Evolutionary conservation across 441 rosid species (phyloP).

Genomic region (Gossypium davidsonii): DNA sequence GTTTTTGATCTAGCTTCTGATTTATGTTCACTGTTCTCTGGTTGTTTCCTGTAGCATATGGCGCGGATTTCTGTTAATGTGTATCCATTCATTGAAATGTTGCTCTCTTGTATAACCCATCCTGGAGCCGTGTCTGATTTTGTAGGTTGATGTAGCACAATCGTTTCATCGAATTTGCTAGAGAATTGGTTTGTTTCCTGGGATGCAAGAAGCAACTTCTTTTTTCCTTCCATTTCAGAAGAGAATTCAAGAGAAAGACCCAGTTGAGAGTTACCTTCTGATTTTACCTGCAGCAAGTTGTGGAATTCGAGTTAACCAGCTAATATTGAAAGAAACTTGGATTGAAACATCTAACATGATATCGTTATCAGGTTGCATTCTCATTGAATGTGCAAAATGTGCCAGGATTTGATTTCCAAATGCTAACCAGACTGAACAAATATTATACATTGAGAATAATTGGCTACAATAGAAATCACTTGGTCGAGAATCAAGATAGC

Average conservation of each 20-base stretch:
- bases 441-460: background rate
- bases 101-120: conserved; percentile 44
- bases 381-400: background rate
- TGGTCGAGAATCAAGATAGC: conserved; percentile 17
- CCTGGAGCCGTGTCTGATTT: conserved; percentile 26
- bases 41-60: conserved; percentile 48
- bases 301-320: background rate
- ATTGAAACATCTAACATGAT: background rate
- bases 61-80: conserved; percentile 50
- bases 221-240: conserved; percentile 29
- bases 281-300: conserved; percentile 51
- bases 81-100: conserved; percentile 44
- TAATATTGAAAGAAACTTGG: conserved; percentile 2
- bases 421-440: background rate
- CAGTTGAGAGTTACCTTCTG: conserved; percentile 44
- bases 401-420: background rate
- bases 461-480: background rate
- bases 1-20: background rate
- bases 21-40: conserved; percentile 1
- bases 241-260: conserved; percentile 56
- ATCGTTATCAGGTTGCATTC: background rate
- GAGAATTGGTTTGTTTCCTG: conserved; percentile 20
- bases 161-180: conserved; percentile 30
- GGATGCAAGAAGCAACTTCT: conserved; percentile 41
- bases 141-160: conserved; percentile 26